These are phyloP conservation scores for Podospora pseudoanserina DNA, from an alignment of 495 filamentous ascomycete species.

Conservation along the genomic window DNA sequence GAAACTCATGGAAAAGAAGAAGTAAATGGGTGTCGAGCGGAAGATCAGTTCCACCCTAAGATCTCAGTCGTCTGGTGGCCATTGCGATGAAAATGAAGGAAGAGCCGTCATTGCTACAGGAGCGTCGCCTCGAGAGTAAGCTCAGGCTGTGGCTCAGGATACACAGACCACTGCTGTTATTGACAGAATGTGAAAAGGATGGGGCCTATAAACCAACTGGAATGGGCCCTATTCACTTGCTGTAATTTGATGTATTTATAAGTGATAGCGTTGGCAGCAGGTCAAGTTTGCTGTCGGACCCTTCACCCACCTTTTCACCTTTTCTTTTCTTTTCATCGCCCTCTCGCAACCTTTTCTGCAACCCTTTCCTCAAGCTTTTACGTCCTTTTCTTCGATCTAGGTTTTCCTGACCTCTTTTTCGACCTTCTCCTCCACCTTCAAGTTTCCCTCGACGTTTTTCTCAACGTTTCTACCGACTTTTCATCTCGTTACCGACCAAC, in stretches of 20 bases:
- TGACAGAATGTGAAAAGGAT: neutral
- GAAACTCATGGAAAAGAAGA: no score
- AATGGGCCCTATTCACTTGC: neutral
- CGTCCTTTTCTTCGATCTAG: no score
- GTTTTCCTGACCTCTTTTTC: neutral
- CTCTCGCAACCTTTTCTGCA: neutral
- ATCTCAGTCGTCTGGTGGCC: no score
- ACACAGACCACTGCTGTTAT: neutral
- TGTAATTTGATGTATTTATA: neutral
- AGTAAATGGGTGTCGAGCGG: no score
- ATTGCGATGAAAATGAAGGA: no score
- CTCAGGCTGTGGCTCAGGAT: neutral
- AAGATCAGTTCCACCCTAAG: no score
- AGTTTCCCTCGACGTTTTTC: no score
- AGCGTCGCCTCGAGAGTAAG: neutral
- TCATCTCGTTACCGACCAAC: no score
- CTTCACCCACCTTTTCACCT: neutral
- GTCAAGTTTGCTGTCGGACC: neutral
- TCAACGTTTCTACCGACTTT: no score
- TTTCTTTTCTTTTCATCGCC: neutral
- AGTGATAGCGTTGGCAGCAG: neutral
- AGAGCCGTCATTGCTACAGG: neutral
- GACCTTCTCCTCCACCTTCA: neutral
- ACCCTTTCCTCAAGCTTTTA: neutral
- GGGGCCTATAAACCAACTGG: no score